A percentile compares a stretch with the other conserved stretches of the same genome.
phyloP scores from a whole-genome alignment of 139 green algal genomes.

The Trebouxia sp. region DNA sequence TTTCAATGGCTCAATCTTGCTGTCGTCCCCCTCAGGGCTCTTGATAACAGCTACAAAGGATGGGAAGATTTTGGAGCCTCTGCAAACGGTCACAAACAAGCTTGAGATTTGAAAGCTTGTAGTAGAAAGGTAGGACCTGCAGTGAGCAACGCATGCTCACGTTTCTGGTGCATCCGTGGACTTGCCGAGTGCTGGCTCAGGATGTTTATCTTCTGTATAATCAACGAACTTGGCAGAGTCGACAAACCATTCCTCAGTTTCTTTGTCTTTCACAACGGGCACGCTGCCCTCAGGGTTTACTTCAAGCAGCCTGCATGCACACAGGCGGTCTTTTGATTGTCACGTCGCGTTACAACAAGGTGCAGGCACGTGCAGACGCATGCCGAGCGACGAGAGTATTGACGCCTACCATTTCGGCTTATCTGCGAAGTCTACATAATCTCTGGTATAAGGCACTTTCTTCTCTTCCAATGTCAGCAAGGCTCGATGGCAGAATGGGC shows the following conservation, averaged over 20 bases:
- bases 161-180: conserved; percentile 46
- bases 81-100: too few relatives aligned
- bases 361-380: not conserved
- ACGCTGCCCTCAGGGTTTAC: conserved; percentile 76
- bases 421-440: conserved; percentile 78
- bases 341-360: not conserved
- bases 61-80: conserved; percentile 67
- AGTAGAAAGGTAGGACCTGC: not conserved
- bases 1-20: conserved; percentile 37
- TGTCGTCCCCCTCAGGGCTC: conserved; percentile 57
- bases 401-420: conserved; percentile 82
- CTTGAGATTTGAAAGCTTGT: too few relatives aligned
- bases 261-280: conserved; percentile 76
- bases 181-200: conserved; percentile 56
- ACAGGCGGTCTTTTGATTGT: not conserved
- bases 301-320: conserved; percentile 35
- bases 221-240: conserved; percentile 74
- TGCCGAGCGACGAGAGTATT: not conserved
- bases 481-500: conserved; percentile 89
- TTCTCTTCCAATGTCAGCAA: conserved; percentile 85
- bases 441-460: conserved; percentile 62
- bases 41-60: conserved; percentile 70
- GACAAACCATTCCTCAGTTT: conserved; percentile 53
- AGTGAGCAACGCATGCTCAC: conserved; percentile 35
- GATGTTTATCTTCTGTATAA: conserved; percentile 73